Base-by-base conservation (phyloP, 805 yeast species). In the Grigorovia humatica region DNA sequence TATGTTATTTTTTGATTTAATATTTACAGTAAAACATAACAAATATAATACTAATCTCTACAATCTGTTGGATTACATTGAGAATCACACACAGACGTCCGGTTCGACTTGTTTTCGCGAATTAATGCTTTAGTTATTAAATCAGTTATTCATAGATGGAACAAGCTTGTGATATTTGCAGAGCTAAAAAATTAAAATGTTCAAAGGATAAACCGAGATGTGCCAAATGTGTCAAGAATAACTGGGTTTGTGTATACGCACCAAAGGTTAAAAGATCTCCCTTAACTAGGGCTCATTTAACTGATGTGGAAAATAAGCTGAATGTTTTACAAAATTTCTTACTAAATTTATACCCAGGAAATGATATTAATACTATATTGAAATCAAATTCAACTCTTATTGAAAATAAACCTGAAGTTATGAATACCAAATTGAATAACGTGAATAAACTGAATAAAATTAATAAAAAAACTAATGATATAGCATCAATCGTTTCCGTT, bases 231-330 rank as follows among this genome's bases (percentile, higher is more conserved):
- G 65, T 74, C 8, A 79, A 77, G 51, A 88, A 85, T 62, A 72
- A 74, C 20, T 83, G 95, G 85, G 76, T 77, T 35, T 88, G 96
- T 66, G 69, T 78, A 1, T 88, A 88, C 62, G 82, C 90, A 20
- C 96, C 96, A 15, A 74, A 85, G 54, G 77, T 82, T 1, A 82
- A 84, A 38, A 72, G 96, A 51, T 81, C 91, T 4, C 96, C 96
- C 0, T 69, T 88, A 51, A 88, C 96, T 0, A 71, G 96, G 57
- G 88, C 85, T 4, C 84, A 86, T 68, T 70, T 88, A 57, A 87
- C 95, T 15, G 77, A 77, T 50, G 88, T 88, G 30, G 96, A 88
- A 66, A 75, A 72, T 49, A 66, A 80, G 47, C 77, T 78, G 5
- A 65, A 70, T 40, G 72, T 66, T 42, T 62, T 81, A 51, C 83